Evolutionary conservation across 352 stramenopile species (phyloP), one percentile per base, ranked within the genome.

Genomic region (Peronosclerospora sorghi): DNA sequence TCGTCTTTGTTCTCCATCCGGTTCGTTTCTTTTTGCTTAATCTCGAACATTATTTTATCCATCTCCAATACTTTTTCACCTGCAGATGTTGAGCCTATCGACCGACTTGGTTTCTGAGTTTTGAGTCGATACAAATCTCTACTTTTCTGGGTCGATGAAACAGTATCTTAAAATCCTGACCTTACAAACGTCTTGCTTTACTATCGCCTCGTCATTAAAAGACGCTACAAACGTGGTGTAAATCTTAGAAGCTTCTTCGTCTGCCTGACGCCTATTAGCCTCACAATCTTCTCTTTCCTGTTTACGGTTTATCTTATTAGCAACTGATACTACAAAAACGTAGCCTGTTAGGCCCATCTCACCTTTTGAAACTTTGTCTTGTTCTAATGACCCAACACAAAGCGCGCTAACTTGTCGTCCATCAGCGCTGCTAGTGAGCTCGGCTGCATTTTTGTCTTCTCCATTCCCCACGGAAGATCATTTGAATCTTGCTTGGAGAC

Each of bases 151-250:
- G n/a, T n/a, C n/a, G n/a, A n/a, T n/a, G n/a, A n/a, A n/a, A 5
- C 30, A 8, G 18, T 39, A 3, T 14, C 24, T 9, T 38, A 36
- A 18, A 19, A 1, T 27, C 28, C 54, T 38, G 47, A 52, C 23
- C 73, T 66, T 20, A 86, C 73, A 59, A 86, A 86, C 21, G 67
- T 54, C 41, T 86, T 86, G 51, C 73, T 34, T 60, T 42, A 9
- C 53, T 62, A 19, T 70, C 67, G 35, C 73, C 15, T 83, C 68
- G 20, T 86, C 62, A 12, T 93, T 79, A 45, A 96, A 96, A 7
- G 83, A 94, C 27, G 79, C 79, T 23, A 95, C 83, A 57, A 96
- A 96, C 41, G 67, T 78, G 42, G 87, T 69, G 59, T 94, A 95
- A 46, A 94, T 86, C 53, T 78, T 74, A 19, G 82, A 76, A 4